Evolutionary conservation across 148 eudicot species (phyloP).

Genomic region (Selenicereus undatus): DNA sequence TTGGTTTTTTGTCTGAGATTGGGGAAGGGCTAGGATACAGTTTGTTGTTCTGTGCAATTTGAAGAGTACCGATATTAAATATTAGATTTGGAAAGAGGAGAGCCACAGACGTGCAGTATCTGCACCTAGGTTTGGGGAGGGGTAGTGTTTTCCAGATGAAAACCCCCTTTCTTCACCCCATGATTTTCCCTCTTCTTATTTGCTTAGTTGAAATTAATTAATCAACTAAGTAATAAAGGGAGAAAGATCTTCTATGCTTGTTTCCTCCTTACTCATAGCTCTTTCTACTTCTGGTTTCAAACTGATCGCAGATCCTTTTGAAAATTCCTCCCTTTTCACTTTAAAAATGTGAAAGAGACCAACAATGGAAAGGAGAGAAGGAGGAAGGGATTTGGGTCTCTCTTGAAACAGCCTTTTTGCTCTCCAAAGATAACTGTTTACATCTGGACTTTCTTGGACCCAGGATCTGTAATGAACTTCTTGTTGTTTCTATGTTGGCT

Average conservation of each 20-base stretch:
- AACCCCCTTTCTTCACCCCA: background rate
- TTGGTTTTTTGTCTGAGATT: background rate
- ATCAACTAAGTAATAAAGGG: background rate
- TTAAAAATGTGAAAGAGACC: too few relatives aligned
- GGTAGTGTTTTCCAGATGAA: background rate
- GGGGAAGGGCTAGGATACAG: background rate
- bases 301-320: background rate
- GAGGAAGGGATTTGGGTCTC: background rate
- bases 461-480: too few relatives aligned
- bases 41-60: background rate
- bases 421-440: background rate
- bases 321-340: background rate
- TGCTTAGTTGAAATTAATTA: background rate
- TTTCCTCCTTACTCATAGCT: background rate
- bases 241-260: background rate
- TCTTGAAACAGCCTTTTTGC: background rate
- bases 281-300: background rate
- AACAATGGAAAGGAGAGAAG: background rate
- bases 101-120: background rate
- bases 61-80: background rate
- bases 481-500: background rate
- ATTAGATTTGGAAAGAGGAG: background rate
- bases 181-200: background rate
- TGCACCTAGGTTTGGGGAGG: background rate
- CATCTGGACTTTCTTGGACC: too few relatives aligned